Percentiles rank a stretch among this genome's conserved stretches.
phyloP scores from a whole-genome alignment of 495 filamentous ascomycete species.

The Penicillium samsonianum region DNA sequence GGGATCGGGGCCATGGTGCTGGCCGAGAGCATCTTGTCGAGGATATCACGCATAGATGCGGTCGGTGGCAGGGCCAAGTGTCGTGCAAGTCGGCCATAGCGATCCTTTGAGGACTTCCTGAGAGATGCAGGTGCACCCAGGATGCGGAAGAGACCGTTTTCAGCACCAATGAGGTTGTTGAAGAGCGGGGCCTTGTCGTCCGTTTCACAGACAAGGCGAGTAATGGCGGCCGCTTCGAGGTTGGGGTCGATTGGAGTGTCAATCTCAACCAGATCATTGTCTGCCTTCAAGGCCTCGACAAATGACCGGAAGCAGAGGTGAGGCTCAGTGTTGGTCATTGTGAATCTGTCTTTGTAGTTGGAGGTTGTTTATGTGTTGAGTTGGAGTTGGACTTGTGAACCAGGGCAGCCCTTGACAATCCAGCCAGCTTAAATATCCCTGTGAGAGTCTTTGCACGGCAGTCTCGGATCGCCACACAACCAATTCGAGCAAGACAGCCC shows the following conservation, averaged over 20 bases:
- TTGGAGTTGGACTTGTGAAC: too few relatives aligned
- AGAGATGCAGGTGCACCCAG: slow-evolving; percentile 37
- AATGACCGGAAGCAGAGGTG: neutral
- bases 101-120: slow-evolving; percentile 31
- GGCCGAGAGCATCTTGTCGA: slow-evolving; percentile 33
- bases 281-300: neutral
- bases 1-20: slow-evolving; percentile 29
- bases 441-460: too few relatives aligned
- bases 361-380: too few relatives aligned
- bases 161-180: slow-evolving; percentile 40
- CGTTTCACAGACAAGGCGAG: slow-evolving; percentile 39
- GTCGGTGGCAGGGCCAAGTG: slow-evolving; percentile 35
- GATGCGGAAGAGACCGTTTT: slow-evolving; percentile 41
- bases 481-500: too few relatives aligned
- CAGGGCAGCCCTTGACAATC: too few relatives aligned
- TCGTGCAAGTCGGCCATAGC: slow-evolving; percentile 35
- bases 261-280: slow-evolving; percentile 27
- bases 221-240: slow-evolving; percentile 42
- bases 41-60: slow-evolving; percentile 32
- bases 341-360: too few relatives aligned
- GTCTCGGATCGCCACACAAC: too few relatives aligned
- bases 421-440: too few relatives aligned
- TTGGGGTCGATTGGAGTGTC: slow-evolving; percentile 37
- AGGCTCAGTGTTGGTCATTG: slow-evolving; percentile 8
- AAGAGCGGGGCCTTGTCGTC: slow-evolving; percentile 41